These are phyloP conservation scores for Sodiomyces alkalinus DNA, from an alignment of 2,329 filamentous ascomycete species.

Conservation along the genomic window DNA sequence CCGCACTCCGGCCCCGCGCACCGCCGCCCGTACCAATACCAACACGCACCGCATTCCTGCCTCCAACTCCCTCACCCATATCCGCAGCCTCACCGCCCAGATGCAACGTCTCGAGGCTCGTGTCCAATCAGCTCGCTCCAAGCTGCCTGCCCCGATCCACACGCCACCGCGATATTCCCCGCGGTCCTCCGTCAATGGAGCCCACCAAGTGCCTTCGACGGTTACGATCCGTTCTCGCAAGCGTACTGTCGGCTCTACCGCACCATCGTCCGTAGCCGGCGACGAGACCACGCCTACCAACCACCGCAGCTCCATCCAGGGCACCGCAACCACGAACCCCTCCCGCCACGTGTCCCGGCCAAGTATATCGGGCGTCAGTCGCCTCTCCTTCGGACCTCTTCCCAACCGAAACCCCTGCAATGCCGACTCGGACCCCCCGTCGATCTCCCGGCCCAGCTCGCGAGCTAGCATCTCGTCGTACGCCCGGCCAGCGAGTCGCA, in stretches of 20 bases:
- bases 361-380: slow-evolving; percentile 45
- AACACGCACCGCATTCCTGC: slow-evolving; percentile 34
- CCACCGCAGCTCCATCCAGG: slow-evolving; percentile 24
- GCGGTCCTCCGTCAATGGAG: slow-evolving; percentile 29
- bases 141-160: slow-evolving; percentile 65
- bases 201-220: slow-evolving; percentile 32
- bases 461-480: slow-evolving; percentile 48
- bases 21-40: slow-evolving; percentile 23
- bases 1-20: slow-evolving; percentile 39
- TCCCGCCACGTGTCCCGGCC: slow-evolving; percentile 40
- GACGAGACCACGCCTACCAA: slow-evolving; percentile 25
- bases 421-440: slow-evolving; percentile 18
- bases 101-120: slow-evolving; percentile 94
- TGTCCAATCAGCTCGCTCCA: slow-evolving; percentile 81
- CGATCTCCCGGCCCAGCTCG: slow-evolving; percentile 55
- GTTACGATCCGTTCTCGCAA: slow-evolving; percentile 56
- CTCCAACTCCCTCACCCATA: slow-evolving; percentile 71
- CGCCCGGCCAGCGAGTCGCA: slow-evolving; percentile 37
- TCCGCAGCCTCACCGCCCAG: slow-evolving; percentile 84
- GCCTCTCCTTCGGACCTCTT: slow-evolving; percentile 47
- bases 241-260: slow-evolving; percentile 42
- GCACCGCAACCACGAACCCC: slow-evolving; percentile 31
- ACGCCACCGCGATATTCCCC: slow-evolving; percentile 76
- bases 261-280: slow-evolving; percentile 30
- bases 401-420: slow-evolving; percentile 39